phyloP scores from a whole-genome alignment of 352 stramenopile species.

The Globisporangium carolinianum region DNA sequence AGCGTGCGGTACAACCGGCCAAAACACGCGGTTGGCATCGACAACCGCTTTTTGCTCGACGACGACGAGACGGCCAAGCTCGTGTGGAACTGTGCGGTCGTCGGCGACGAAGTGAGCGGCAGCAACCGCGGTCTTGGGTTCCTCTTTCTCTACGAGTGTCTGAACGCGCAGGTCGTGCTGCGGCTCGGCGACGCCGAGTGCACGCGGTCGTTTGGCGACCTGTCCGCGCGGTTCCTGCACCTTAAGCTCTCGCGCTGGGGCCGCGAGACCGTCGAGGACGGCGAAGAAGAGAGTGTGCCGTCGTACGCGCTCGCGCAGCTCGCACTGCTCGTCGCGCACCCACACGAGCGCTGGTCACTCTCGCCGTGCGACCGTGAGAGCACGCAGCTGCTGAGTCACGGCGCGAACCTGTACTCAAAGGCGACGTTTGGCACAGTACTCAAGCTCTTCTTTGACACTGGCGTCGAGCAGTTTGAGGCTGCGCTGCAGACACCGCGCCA shows the following conservation, averaged over 20 bases:
- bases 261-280: slow-evolving; percentile 76
- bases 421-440: slow-evolving; percentile 66
- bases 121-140: slow-evolving; percentile 73
- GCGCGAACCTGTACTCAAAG: slow-evolving; percentile 81
- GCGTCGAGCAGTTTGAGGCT: slow-evolving; percentile 54
- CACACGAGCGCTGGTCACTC: slow-evolving; percentile 40
- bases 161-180: slow-evolving; percentile 62
- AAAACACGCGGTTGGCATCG: slow-evolving; percentile 40
- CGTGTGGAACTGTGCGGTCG: slow-evolving; percentile 75
- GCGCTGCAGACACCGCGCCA: slow-evolving; percentile 53
- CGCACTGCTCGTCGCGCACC: slow-evolving; percentile 58
- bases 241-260: slow-evolving; percentile 83
- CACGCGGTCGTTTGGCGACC: slow-evolving; percentile 68
- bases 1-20: slow-evolving; percentile 81
- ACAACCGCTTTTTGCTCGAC: slow-evolving; percentile 65
- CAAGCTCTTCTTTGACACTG: slow-evolving; percentile 81
- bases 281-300: slow-evolving; percentile 70
- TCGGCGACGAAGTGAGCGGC: slow-evolving; percentile 80
- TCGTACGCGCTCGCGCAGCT: slow-evolving; percentile 75
- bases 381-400: slow-evolving; percentile 55
- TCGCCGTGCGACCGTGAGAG: slow-evolving; percentile 68
- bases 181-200: slow-evolving; percentile 65
- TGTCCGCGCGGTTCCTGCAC: slow-evolving; percentile 71
- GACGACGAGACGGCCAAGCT: slow-evolving; percentile 76
- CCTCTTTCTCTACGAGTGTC: slow-evolving; percentile 79